Base-by-base conservation (phyloP, 345 rosid genomes). In the Citrus sp. region DNA sequence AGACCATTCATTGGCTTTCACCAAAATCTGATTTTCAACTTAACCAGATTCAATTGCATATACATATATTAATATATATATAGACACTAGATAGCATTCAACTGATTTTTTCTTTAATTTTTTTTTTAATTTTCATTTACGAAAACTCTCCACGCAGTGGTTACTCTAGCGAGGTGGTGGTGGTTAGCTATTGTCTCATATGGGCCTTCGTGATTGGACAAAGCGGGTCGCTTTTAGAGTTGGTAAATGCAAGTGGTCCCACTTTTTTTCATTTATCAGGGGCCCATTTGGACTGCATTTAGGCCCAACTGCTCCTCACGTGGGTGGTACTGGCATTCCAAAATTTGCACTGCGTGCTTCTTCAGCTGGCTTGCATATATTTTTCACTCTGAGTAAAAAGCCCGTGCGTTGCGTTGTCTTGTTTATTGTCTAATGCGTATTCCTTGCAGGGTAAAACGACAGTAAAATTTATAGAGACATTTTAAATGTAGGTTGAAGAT, bases 301-400 rank as follows among this genome's bases (percentile, higher is more conserved):
- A 54, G 22, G 71, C 82, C 84, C 78, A 77, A 66, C 76, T 42
- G 74, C 79, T 72, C 42, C 83, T 55, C 77, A 22, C 79, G 72
- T 6, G 56, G 56, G 6, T 2, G 51, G 51, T 13, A 12, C 18
- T 21, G 55, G 38, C 35, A 40, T 55, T 38, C 71, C 22, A 32
- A 42, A 24, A 24, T 55, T 73, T 25, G 9, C 42, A 13, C 0
- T 4, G 56, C 35, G 16, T 25, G 73, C 22, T 12, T 60, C 18
- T 32, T 30, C 32, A 30, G n/a, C 34, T 40, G 60, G 61, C 73
- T 30, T 4, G 5, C 27, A 3, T 6, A 0, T 12, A 32, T 6
- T 37, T 32, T 72, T n/a, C 51, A 1, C 59, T 8, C 35, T 30
- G 2, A 6, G 2, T 19, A 19, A 21, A 38, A 38, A 38, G 13